Conservation (phyloP, 2,329 filamentous ascomycete genomes). For the Trichophaea hybrida region DNA sequence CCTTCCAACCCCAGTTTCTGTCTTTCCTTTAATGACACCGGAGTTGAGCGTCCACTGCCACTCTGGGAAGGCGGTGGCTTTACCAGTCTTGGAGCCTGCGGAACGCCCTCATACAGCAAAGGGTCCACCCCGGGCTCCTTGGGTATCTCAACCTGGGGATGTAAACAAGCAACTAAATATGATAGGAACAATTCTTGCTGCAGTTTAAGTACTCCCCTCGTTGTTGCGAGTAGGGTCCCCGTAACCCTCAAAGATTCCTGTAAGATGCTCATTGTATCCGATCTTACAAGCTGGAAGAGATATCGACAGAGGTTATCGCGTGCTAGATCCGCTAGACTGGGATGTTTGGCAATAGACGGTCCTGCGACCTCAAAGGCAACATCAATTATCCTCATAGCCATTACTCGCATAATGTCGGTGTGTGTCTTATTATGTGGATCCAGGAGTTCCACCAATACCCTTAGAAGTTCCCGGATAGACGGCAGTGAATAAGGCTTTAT, state of each 20-base stretch:
- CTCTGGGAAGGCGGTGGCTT: constrained; percentile 46
- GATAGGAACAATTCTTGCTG: constrained; percentile 94
- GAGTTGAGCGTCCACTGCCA: constrained; percentile 70
- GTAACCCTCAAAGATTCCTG: constrained; percentile 87
- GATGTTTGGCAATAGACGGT: constrained; percentile 84
- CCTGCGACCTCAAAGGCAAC: constrained; percentile 93
- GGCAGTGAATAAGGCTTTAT: constrained; percentile 85
- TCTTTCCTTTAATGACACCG: constrained; percentile 79
- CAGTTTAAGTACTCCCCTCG: constrained; percentile 76
- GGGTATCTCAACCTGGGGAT: constrained; percentile 88
- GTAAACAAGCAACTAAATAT: constrained; percentile 84
- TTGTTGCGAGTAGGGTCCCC: constrained; percentile 79
- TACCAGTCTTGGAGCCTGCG: constrained; percentile 73
- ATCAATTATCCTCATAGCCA: constrained; percentile 93
- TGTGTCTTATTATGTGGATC: constrained; percentile 87
- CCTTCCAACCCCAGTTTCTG: constrained; percentile 88
- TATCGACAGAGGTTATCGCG: constrained; percentile 89
- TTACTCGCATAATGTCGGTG: constrained; percentile 89
- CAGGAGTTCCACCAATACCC: constrained; percentile 82
- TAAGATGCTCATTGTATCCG: constrained; percentile 88
- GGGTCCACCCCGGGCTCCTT: constrained; percentile 81
- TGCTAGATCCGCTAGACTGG: constrained; percentile 70
- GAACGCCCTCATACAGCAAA: constrained; percentile 80
- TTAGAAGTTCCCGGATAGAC: constrained; percentile 85
- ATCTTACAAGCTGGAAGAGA: constrained; percentile 88